Base-by-base conservation (phyloP, 345 rosid genomes). In the Trapa bicornis region DNA sequence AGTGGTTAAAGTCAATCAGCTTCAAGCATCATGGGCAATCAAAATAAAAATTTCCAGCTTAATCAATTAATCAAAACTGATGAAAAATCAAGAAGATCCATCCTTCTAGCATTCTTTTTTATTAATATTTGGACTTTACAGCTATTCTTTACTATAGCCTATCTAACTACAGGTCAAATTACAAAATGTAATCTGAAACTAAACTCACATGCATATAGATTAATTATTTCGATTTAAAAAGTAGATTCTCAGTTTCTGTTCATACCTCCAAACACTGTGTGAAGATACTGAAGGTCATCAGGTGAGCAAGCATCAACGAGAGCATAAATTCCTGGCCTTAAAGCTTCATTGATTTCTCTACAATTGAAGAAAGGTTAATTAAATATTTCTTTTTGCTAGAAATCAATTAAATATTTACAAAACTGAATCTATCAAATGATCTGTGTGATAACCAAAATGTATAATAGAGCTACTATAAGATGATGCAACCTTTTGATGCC, bases 291-390 rank as follows among this genome's bases (percentile, higher is more conserved):
- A 22, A 22, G 29, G 29, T 94, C 92, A 50, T 85, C 75, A 11
- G 82, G 81, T 37, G 91, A 81, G 77, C 99, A 94, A 67, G 85
- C 78, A 71, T 94, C 99, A 72, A 94, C 78, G 68, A 94, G 73
- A 68, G 99, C 97, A 78, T 87, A 84, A 16, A 94, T 81, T 68
- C 96, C 97, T 39, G 99, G 96, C 71, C 73, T 89, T 70, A 94
- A 77, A 69, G 97, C 96, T 78, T 87, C 97, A 67, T 91, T 92
- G 71, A 88, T 72, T 76, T 94, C 96, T 83, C 99, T 94, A 86
- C 68, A 74, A 66, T 73, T 22, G 54, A 10, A 67, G 67, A 73
- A 8, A 37, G 29, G 37, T 36, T 67, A 74, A 17, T 37, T 42
- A 22, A 22, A 22, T 45, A 47, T 69, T 62, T 67, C 4, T 61